A percentile compares a stretch with the other conserved stretches of the same genome.
phyloP scores from a whole-genome alignment of 2,329 filamentous ascomycete genomes.

The Colletotrichum ledebouriae region DNA sequence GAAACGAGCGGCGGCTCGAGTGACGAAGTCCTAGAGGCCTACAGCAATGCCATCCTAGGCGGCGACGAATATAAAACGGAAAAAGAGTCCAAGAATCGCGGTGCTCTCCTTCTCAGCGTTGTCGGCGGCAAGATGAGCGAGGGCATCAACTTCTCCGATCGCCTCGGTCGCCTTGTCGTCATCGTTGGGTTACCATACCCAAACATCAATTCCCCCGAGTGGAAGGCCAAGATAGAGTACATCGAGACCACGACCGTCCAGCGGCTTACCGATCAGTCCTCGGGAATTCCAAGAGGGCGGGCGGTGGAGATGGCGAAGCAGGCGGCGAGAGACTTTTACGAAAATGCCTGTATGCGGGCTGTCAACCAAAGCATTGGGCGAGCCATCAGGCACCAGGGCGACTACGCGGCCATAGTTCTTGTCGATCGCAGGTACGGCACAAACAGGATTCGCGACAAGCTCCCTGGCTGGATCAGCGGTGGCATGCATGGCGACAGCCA shows the following conservation, averaged over 20 bases:
- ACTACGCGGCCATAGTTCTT: constrained; percentile 92
- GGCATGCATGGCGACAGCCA: constrained; percentile 70
- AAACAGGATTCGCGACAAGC: constrained; percentile 79
- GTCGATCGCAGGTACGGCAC: constrained; percentile 85
- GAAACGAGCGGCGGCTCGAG: constrained; percentile 67
- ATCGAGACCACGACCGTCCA: constrained; percentile 73
- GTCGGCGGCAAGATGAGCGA: constrained; percentile 96
- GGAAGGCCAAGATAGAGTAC: constrained; percentile 92
- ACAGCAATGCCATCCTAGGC: constrained; percentile 76
- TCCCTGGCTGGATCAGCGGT: constrained; percentile 89
- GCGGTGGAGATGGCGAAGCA: constrained; percentile 61
- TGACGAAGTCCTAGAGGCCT: constrained; percentile 81
- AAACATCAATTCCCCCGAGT: constrained; percentile 89
- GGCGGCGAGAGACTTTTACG: constrained; percentile 83
- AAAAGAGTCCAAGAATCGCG: constrained; percentile 54
- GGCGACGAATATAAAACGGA: constrained; percentile 41
- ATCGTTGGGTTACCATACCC: constrained; percentile 95
- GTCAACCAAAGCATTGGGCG: constrained; percentile 97
- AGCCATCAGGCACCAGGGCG: constrained; percentile 87
- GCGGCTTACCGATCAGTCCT: constrained; percentile 51
- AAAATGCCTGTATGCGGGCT: constrained; percentile 95
- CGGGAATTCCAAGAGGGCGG: constrained; percentile 45
- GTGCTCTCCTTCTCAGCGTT: constrained; percentile 88
- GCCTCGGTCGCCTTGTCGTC: constrained; percentile 87
- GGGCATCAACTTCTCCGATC: constrained; percentile 97